Evolutionary conservation across 2,329 filamentous ascomycete genomes (phyloP).

Genomic region (Rhynchosporium graminicola): DNA sequence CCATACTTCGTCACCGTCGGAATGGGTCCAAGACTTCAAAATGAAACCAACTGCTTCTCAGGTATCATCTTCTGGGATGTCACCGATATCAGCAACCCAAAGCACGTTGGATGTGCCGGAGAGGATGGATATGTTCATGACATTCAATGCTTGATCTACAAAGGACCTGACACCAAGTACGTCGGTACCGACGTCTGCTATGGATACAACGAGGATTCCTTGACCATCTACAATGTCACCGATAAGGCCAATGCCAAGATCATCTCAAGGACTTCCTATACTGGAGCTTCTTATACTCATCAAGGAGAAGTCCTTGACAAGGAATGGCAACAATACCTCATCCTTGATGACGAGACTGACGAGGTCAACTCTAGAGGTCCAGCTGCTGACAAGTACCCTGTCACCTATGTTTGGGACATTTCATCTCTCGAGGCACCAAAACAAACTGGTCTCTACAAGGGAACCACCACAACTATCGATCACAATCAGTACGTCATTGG

Average conservation of each 20-base stretch:
- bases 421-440: conserved; percentile 43
- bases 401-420: conserved; percentile 54
- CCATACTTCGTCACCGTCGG: conserved; percentile 43
- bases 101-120: conserved; percentile 48
- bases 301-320: conserved; percentile 45
- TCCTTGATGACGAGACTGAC: conserved; percentile 40
- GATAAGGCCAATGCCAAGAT: conserved; percentile 42
- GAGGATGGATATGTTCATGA: conserved; percentile 46
- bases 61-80: conserved; percentile 54
- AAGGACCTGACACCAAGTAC: conserved; percentile 29
- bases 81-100: conserved; percentile 48
- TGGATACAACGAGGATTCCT: conserved; percentile 40
- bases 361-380: conserved; percentile 46
- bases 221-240: conserved; percentile 49
- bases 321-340: conserved; percentile 20
- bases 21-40: conserved; percentile 17
- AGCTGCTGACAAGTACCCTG: conserved; percentile 47
- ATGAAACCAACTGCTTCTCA: conserved; percentile 45
- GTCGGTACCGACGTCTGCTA: conserved; percentile 21
- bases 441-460: conserved; percentile 47
- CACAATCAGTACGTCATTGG: conserved; percentile 50
- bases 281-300: conserved; percentile 53
- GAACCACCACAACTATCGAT: conserved; percentile 44
- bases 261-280: conserved; percentile 51
- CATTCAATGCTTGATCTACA: conserved; percentile 46